These are phyloP conservation scores for Inga laurina DNA, from an alignment of 306 rosid species.

Conservation along the genomic window DNA sequence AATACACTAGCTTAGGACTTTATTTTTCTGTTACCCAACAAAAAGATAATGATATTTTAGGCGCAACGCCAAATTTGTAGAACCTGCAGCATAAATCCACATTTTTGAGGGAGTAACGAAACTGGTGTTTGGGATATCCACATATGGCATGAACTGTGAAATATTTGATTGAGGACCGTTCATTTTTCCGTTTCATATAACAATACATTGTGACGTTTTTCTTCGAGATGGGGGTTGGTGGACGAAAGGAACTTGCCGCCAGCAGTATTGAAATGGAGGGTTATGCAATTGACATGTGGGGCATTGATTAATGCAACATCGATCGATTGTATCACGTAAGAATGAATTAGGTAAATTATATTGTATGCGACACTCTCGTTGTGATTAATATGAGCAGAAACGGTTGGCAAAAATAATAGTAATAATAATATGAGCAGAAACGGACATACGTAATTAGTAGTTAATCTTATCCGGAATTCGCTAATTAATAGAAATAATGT, in stretches of 20 bases:
- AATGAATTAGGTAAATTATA: no score
- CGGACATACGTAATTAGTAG: background rate
- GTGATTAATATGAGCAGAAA: background rate
- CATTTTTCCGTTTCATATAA: background rate
- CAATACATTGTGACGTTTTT: background rate
- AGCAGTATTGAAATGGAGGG: background rate
- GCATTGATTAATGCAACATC: no score
- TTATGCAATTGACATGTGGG: background rate
- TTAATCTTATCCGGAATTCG: background rate
- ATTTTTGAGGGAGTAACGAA: background rate
- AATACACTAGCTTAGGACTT: background rate
- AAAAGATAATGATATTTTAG: no score
- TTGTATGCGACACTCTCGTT: background rate
- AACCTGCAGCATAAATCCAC: background rate
- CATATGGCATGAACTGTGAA: background rate
- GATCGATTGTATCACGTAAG: background rate
- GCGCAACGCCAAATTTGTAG: background rate
- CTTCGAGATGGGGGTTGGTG: conserved; percentile 3
- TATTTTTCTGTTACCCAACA: background rate
- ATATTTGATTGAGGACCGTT: background rate
- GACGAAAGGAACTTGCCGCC: conserved; percentile 4
- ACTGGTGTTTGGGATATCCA: background rate
- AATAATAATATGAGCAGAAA: background rate
- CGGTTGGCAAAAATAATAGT: no score
- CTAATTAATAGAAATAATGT: background rate